Evolutionary conservation across 805 yeast genomes (phyloP), one percentile per base, ranked within the genome.

Genomic region (Candida gorgasii): DNA sequence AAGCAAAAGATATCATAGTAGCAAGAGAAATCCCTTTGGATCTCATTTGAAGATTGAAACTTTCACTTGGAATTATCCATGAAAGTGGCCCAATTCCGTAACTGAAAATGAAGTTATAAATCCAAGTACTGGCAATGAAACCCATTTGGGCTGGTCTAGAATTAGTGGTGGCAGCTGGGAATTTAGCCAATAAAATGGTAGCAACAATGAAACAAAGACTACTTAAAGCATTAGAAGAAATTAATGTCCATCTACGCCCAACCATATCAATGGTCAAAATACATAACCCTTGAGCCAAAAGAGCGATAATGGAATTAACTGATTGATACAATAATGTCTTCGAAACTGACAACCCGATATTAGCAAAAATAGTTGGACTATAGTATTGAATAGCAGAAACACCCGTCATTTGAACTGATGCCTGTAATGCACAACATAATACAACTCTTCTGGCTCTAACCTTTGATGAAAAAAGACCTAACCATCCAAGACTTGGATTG

Each of bases 61-160:
- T 58, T 54, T 65, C 71, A 27, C 70, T 63, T 23, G 69, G 69
- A 54, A 57, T 60, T 38, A 65, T 55, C 71, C 71, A 65, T 34
- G 70, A 67, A 52, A 64, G 57, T 20, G 68, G 68, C 17, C 54
- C 58, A 61, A 61, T 53, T 53, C 62, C 48, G 63, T 63, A 51
- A 47, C 49, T 44, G 54, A 63, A 62, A 3, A 63, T 61, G 35
- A 65, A 62, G 54, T 63, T 62, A 39, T 60, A 61, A 37, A 54
- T 47, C 52, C 57, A 56, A 28, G 51, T 47, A 42, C 47, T 42
- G 7, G 51, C 51, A 47, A 63, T 52, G 57, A 64, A 65, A 44
- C 67, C 66, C 57, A 65, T 68, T 33, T 63, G 69, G 24, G 68
- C 69, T 26, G 65, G 63, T 44, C 51, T 52, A 35, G 53, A 53